Evolutionary conservation across 345 rosid species (phyloP), one percentile per base, ranked within the genome.

Genomic region (Sonneratia caseolaris): DNA sequence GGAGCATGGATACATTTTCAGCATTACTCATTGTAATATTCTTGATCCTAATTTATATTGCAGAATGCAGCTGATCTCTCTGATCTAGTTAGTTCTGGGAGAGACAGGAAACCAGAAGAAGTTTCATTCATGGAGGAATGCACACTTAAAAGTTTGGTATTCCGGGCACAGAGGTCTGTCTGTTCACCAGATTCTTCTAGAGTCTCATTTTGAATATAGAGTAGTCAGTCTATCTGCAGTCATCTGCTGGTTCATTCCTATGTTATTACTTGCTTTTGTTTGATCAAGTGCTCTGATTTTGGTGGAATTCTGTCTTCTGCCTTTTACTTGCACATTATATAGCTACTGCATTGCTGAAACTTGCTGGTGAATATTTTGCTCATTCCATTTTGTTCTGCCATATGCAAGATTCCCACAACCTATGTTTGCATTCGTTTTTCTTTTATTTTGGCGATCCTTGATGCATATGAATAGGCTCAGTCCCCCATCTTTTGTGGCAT

Each of bases 41-140:
- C 64, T 14, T 16, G 53, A 22, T 71, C 15, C 65, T 3, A 10
- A 68, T 68, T 55, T 62, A 68, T 81, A 56, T 82, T 66, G 78
- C 95, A 96, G 98, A 96, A 92, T 84, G 86, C 88, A n/a, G 80
- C 89, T 77, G 99, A 92, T 85, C 92, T 96, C 71, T 91, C 95
- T 76, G 99, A 96, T 84, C 92, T 96, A 71, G 88, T 96, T 76
- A 92, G 96, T 81, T 96, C 99, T 57, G 96, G 96, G 81, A 87
- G 98, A 84, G 97, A 96, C 76, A 84, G 86, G 77, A 96, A 84
- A 79, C 85, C 88, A n/a, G 99, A 96, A 81, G 99, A 92, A 79
- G 87, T 84, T 68, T 81, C 89, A 74, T 89, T 96, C 76, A 86
- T 87, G 32, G 97, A 96, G 86, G 93, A 89, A 74, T 91, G 91